Conservation (phyloP, 257 asterid genomes). For the Forsythia suspensa region DNA sequence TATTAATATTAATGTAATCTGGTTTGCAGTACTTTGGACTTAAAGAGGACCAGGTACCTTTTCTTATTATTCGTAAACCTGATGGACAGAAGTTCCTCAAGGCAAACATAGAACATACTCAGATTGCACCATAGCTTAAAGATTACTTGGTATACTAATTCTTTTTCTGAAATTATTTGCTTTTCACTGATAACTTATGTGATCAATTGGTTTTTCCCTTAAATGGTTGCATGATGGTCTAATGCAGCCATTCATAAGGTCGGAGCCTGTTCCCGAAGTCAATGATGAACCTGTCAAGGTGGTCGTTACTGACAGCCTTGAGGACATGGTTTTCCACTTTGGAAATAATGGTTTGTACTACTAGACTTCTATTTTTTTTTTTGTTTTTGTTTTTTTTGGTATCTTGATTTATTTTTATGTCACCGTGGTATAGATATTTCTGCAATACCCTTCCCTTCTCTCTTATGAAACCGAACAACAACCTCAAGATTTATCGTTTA, state of each 20-base stretch:
- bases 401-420: too few species aligned
- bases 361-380: not conserved
- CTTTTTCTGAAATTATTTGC: not conserved
- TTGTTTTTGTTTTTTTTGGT: too few species aligned
- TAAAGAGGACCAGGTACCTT: constrained; percentile 59
- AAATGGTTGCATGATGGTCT: constrained; percentile 53
- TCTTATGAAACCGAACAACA: not conserved
- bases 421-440: not conserved
- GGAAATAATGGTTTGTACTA: constrained; percentile 64
- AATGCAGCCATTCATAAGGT: constrained; percentile 55
- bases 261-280: constrained; percentile 76
- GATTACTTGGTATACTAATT: constrained; percentile 49
- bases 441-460: not conserved
- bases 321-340: constrained; percentile 63
- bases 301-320: constrained; percentile 65
- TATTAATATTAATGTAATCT: not conserved
- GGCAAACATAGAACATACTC: constrained; percentile 54
- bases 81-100: constrained; percentile 58
- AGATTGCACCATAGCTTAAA: constrained; percentile 60
- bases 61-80: constrained; percentile 47
- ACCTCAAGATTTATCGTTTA: not conserved
- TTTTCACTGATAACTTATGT: not conserved
- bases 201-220: not conserved
- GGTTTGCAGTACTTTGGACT: constrained; percentile 77
- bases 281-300: constrained; percentile 83